A percentile compares a stretch with the other conserved stretches of the same genome.
phyloP scores from a whole-genome alignment of 2,329 filamentous ascomycete species.

The Fusarium foetens region DNA sequence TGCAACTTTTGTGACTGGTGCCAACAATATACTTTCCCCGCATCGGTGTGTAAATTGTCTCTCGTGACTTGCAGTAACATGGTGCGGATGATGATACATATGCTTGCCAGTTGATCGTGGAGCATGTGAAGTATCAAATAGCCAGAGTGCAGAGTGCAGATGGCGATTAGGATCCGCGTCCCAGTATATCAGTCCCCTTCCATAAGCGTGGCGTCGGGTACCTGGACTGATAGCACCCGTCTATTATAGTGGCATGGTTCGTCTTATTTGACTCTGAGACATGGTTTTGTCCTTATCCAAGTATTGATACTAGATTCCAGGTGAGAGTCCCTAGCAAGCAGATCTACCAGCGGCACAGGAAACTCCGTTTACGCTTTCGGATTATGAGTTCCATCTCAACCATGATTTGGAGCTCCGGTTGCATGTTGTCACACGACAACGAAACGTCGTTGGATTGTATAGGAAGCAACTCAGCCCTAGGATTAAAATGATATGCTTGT shows the following conservation, averaged over 20 bases:
- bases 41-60: constrained; percentile 22
- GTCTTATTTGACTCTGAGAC: constrained; percentile 14
- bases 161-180: constrained; percentile 32
- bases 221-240: constrained; percentile 14
- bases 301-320: not conserved
- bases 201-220: constrained; percentile 22
- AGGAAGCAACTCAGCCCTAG: not conserved
- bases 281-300: not conserved
- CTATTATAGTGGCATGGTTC: constrained; percentile 13
- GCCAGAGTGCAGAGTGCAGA: constrained; percentile 17
- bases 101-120: constrained; percentile 5
- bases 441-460: not conserved
- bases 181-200: constrained; percentile 13
- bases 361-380: not conserved
- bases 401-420: not conserved
- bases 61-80: constrained; percentile 31
- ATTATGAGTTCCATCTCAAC: not conserved
- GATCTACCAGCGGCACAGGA: not conserved
- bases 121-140: not conserved
- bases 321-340: not conserved
- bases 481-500: not conserved
- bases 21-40: constrained; percentile 28
- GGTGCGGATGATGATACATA: constrained; percentile 12
- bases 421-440: not conserved
- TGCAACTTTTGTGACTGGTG: constrained; percentile 19